These are phyloP conservation scores for Salvia miltiorrhiza DNA, from an alignment of 257 asterid species.

Conservation along the genomic window DNA sequence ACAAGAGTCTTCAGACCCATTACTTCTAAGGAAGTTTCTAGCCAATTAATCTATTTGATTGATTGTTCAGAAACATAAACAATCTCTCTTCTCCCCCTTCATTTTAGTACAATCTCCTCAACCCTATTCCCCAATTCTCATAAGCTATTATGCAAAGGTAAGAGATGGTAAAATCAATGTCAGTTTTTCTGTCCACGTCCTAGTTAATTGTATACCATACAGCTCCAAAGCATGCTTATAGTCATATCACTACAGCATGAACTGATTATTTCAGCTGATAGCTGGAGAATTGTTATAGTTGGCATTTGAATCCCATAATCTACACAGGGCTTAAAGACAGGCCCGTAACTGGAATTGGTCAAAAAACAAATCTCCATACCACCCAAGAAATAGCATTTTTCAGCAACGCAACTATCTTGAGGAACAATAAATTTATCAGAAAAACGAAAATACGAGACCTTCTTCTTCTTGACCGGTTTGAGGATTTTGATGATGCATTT, in stretches of 20 bases:
- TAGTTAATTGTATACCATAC: background rate
- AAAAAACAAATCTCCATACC: background rate
- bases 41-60: background rate
- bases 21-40: background rate
- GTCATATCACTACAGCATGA: background rate
- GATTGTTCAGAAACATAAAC: background rate
- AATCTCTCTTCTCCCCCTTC: background rate
- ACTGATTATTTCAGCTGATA: background rate
- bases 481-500: slow-evolving; percentile 87
- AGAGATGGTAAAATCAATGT: background rate
- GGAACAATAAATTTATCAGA: background rate
- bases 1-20: background rate
- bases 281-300: background rate
- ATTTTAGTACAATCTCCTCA: background rate
- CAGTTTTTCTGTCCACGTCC: background rate
- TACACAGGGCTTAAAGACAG: background rate
- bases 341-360: slow-evolving; percentile 8
- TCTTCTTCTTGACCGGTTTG: slow-evolving; percentile 93
- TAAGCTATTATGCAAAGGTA: background rate
- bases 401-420: background rate
- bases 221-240: background rate
- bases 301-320: background rate
- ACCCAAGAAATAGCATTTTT: background rate
- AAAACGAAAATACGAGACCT: slow-evolving; percentile 41
- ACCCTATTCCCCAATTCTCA: background rate